Evolutionary conservation across 192 early-diverging fungal genomes (phyloP).

Genomic region (Oehlia diaphana): DNA sequence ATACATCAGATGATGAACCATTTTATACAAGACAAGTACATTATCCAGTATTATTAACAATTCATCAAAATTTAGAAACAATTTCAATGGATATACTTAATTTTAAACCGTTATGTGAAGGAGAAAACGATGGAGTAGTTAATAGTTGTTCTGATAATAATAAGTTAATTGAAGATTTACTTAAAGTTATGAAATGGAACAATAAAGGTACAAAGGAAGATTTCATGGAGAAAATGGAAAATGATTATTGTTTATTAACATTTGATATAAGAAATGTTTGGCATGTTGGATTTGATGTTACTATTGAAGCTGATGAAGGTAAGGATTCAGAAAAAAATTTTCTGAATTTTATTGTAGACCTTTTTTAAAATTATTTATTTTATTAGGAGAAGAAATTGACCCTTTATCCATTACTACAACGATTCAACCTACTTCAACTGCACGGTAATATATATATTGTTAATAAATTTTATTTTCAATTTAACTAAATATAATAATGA

Average conservation of each 20-base stretch:
- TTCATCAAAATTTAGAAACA: conserved; percentile 61
- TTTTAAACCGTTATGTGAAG: conserved; percentile 41
- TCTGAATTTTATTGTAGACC: conserved; percentile 17
- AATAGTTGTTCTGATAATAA: neutral
- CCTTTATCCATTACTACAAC: conserved; percentile 14
- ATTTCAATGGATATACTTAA: conserved; percentile 69
- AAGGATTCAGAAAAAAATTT: neutral
- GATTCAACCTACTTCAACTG: conserved; percentile 37
- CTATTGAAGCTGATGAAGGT: conserved; percentile 69
- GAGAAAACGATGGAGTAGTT: neutral
- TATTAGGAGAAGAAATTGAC: conserved; percentile 17
- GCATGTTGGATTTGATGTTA: conserved; percentile 71
- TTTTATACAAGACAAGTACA: conserved; percentile 70
- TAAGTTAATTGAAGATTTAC: conserved; percentile 19
- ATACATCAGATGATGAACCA: conserved; percentile 14
- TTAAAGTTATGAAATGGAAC: conserved; percentile 39
- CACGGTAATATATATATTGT: conserved; percentile 2
- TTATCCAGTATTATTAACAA: conserved; percentile 69
- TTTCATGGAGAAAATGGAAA: conserved; percentile 28
- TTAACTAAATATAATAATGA: no score
- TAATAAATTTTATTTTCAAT: conserved; percentile 5
- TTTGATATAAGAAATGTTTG: conserved; percentile 78
- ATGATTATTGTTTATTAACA: conserved; percentile 74
- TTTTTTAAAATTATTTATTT: conserved; percentile 23
- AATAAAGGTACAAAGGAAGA: conserved; percentile 28